phyloP scores from a whole-genome alignment of 2,329 filamentous ascomycete genomes.

The Aspergillus calidoustus region DNA sequence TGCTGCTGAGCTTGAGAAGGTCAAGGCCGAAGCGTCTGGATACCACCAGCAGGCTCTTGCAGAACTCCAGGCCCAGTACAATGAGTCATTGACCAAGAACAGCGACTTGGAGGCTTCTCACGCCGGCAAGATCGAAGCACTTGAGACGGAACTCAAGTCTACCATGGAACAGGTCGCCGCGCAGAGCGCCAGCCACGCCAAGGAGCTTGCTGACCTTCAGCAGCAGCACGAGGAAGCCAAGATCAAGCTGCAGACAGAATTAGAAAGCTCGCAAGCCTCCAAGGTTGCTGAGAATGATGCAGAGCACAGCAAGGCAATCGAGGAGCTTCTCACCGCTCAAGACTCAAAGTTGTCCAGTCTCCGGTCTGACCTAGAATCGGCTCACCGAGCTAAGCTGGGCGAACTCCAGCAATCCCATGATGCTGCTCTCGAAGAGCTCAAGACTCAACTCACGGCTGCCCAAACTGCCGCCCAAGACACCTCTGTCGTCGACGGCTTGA shows the following conservation, averaged over 20 bases:
- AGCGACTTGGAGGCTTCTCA: conserved; percentile 38
- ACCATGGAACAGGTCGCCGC: conserved; percentile 31
- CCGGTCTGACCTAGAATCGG: conserved; percentile 41
- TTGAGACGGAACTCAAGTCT: conserved; percentile 31
- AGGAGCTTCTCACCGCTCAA: conserved; percentile 45
- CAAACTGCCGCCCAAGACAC: conserved; percentile 43
- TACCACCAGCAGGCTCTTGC: conserved; percentile 35
- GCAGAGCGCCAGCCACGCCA: conserved; percentile 33
- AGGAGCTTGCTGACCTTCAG: conserved; percentile 41
- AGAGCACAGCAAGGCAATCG: conserved; percentile 45
- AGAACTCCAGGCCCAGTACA: conserved; percentile 41
- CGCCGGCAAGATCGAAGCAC: conserved; percentile 34
- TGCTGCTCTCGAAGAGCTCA: conserved; percentile 35
- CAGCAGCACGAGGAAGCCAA: conserved; percentile 40
- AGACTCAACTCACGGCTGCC: conserved; percentile 41
- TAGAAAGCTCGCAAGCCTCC: conserved; percentile 40
- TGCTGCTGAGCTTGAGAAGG: conserved; percentile 39
- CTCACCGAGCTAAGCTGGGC: conserved; percentile 41
- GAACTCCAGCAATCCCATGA: conserved; percentile 44
- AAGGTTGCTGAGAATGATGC: conserved; percentile 43
- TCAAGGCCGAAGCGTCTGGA: conserved; percentile 35
- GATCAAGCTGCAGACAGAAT: conserved; percentile 41
- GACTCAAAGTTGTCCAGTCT: conserved; percentile 46
- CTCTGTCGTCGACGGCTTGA: conserved; percentile 42
- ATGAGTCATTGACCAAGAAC: conserved; percentile 35